These are phyloP conservation scores for Rhinocladiella mackenziei DNA, from an alignment of 2,329 filamentous ascomycete species.

Conservation along the genomic window DNA sequence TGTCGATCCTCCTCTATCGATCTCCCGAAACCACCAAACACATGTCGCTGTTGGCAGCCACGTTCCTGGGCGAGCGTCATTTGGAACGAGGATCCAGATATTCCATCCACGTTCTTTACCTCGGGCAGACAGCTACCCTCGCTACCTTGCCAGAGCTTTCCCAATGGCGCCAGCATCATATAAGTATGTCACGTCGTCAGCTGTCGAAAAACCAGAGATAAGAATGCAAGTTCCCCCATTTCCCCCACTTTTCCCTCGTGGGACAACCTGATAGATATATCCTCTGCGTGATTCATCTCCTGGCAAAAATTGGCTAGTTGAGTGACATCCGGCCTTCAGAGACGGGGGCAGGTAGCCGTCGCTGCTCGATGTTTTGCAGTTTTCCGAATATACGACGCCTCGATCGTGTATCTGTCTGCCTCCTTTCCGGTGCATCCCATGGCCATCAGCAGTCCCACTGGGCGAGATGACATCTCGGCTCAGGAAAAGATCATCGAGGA, in stretches of 20 bases:
- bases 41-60: not conserved
- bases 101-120: not conserved
- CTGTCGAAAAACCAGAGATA: not conserved
- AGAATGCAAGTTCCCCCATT: too few species aligned
- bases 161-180: not conserved
- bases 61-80: slow-evolving; percentile 12
- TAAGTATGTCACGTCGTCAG: too few species aligned
- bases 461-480: not conserved
- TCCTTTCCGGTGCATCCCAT: too few species aligned
- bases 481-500: slow-evolving; percentile 1
- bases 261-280: not conserved
- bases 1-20: slow-evolving; percentile 3
- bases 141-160: not conserved
- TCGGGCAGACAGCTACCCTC: not conserved
- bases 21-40: slow-evolving; percentile 1
- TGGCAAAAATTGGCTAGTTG: too few species aligned
- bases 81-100: not conserved
- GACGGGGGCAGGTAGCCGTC: too few species aligned
- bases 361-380: too few species aligned
- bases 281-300: too few species aligned
- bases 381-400: too few species aligned
- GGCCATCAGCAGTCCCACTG: slow-evolving; percentile 13
- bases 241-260: too few species aligned
- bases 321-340: too few species aligned
- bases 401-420: too few species aligned